phyloP scores from a whole-genome alignment of 257 asterid species.

The Scutellaria baicalensis region DNA sequence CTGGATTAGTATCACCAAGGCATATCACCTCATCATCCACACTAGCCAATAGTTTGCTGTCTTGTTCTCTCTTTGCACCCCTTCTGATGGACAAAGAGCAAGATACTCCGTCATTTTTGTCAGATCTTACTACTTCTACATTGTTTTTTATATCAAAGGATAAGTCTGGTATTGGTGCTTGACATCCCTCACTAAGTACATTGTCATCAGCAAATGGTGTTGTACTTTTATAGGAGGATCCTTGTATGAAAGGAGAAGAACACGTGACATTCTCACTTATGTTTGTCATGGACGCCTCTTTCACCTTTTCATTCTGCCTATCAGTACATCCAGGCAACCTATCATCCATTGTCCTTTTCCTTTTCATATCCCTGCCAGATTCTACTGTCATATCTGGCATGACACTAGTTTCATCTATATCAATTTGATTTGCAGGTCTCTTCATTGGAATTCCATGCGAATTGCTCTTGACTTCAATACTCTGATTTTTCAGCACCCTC shows the following conservation, averaged over 20 bases:
- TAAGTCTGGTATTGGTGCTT: conserved; percentile 19
- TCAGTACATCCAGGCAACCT: conserved; percentile 6
- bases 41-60: conserved; percentile 11
- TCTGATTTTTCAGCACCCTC: conserved; percentile 45
- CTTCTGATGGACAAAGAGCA: conserved; percentile 19
- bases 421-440: conserved; percentile 17
- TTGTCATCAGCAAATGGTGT: conserved; percentile 13
- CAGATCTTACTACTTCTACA: conserved; percentile 19
- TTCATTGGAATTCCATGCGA: conserved; percentile 27
- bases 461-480: conserved; percentile 13
- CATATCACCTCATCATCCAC: conserved; percentile 45
- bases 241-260: conserved; percentile 18
- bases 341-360: conserved; percentile 17
- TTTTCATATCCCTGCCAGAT: conserved; percentile 16
- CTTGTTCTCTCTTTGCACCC: conserved; percentile 12
- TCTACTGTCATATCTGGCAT: conserved; percentile 19
- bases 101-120: conserved; percentile 23
- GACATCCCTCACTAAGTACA: conserved; percentile 8
- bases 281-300: conserved; percentile 13
- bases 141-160: conserved; percentile 27
- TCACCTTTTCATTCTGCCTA: conserved; percentile 24
- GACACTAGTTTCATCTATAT: conserved; percentile 18
- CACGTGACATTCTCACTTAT: conserved; percentile 12
- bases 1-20: conserved; percentile 27
- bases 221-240: conserved; percentile 1